These are phyloP conservation scores for Coffea humblotiana DNA, from an alignment of 305 asterid genomes.

Conservation along the genomic window DNA sequence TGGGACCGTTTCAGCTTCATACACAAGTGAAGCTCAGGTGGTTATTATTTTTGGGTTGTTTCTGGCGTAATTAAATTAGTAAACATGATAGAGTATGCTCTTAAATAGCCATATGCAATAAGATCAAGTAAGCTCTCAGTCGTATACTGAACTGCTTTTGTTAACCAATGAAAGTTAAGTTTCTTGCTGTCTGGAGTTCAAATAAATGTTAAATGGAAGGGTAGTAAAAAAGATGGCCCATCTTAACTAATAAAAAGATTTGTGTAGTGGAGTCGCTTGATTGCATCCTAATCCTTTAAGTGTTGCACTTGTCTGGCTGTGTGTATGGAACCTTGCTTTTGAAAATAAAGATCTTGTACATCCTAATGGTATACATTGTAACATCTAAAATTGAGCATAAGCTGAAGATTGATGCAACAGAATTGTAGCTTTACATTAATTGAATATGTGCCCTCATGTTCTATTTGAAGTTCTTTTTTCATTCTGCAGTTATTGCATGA, in stretches of 20 bases:
- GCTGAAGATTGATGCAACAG: neutral
- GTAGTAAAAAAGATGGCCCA: neutral
- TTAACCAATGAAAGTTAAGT: neutral
- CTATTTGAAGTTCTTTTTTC: constrained; percentile 19
- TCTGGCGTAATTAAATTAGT: neutral
- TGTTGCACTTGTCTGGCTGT: neutral
- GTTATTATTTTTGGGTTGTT: neutral
- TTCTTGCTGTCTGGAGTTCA: neutral
- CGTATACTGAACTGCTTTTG: neutral
- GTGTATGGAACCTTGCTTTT: neutral
- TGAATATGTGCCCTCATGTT: neutral
- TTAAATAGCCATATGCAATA: neutral
- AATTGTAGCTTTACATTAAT: neutral
- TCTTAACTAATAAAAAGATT: no score
- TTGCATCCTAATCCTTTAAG: neutral
- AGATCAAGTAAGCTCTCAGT: neutral
- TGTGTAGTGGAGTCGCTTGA: neutral
- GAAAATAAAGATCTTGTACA: neutral
- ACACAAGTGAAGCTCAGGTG: neutral
- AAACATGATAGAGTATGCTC: neutral
- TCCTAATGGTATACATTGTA: neutral
- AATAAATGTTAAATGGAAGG: neutral
- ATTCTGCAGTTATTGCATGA: neutral
- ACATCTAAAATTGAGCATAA: neutral
- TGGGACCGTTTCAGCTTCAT: neutral